A percentile compares a stretch with the other conserved stretches of the same genome.
Conservation (phyloP, 140 eudicot genomes). For the Senecio squalidus region DNA sequence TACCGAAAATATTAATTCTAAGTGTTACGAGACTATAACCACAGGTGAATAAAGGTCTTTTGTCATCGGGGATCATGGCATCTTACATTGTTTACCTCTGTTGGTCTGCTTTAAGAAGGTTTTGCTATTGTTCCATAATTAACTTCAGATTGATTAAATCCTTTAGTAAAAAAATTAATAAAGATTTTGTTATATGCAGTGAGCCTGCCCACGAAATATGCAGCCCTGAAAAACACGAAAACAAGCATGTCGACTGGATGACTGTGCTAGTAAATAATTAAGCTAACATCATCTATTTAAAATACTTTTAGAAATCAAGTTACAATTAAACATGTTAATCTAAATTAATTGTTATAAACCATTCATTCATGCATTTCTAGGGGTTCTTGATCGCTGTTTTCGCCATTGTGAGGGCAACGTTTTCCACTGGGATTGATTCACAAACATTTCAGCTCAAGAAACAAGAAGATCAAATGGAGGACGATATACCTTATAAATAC, state of each 20-base stretch:
- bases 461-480: slow-evolving; percentile 56
- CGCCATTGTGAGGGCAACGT: slow-evolving; percentile 91
- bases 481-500: slow-evolving; percentile 75
- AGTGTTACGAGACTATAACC: slow-evolving; percentile 13
- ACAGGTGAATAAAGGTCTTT: slow-evolving; percentile 88
- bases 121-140: not conserved
- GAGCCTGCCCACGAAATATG: slow-evolving; percentile 74
- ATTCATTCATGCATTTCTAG: slow-evolving; percentile 31
- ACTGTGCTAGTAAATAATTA: slow-evolving; percentile 83
- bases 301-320: not conserved
- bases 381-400: slow-evolving; percentile 77
- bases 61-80: slow-evolving; percentile 98
- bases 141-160: not conserved
- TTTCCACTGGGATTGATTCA: slow-evolving; percentile 95
- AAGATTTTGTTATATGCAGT: slow-evolving; percentile 37
- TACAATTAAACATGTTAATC: too few species aligned
- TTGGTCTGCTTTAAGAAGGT: slow-evolving; percentile 99
- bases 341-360: not conserved
- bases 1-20: not conserved
- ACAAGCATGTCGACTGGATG: slow-evolving; percentile 62
- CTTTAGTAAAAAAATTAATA: too few species aligned
- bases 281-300: slow-evolving; percentile 10
- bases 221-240: slow-evolving; percentile 56
- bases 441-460: slow-evolving; percentile 80
- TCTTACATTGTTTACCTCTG: slow-evolving; percentile 82